A percentile compares a stretch with the other conserved stretches of the same genome.
These are phyloP conservation scores for Hypomontagnella submonticulosa DNA, from an alignment of 495 filamentous ascomycete species.

Conservation along the genomic window DNA sequence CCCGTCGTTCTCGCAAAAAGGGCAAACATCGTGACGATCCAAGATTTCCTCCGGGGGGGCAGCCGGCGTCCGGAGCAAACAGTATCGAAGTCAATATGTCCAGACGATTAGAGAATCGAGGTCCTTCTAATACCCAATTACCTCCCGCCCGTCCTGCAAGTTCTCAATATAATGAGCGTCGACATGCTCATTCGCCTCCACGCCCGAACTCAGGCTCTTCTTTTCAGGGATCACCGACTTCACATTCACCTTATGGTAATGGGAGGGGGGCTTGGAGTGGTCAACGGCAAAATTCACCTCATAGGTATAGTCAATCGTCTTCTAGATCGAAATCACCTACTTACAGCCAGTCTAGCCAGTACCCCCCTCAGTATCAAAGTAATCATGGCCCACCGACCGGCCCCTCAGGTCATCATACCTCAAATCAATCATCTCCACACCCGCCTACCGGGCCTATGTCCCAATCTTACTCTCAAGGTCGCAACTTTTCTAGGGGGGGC, in stretches of 20 bases:
- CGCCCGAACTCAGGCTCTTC: conserved; percentile 68
- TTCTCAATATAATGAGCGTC: conserved; percentile 52
- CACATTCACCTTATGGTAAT: conserved; percentile 72
- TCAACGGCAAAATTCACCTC: conserved; percentile 67
- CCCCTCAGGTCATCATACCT: conserved; percentile 58
- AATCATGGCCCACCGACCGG: conserved; percentile 64
- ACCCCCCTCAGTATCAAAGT: conserved; percentile 66
- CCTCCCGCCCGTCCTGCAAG: conserved; percentile 47
- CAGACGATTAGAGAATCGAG: conserved; percentile 53
- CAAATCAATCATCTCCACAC: conserved; percentile 62
- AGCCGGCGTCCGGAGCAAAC: conserved; percentile 58
- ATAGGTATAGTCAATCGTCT: conserved; percentile 62
- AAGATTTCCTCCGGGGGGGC: conserved; percentile 43
- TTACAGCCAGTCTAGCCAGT: conserved; percentile 60
- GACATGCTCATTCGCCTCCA: conserved; percentile 68
- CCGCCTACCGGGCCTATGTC: conserved; percentile 60
- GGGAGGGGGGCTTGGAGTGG: conserved; percentile 67
- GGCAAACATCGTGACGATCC: conserved; percentile 50
- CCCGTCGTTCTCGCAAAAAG: conserved; percentile 48
- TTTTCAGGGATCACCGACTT: conserved; percentile 74
- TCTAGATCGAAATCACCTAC: conserved; percentile 27
- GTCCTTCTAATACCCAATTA: conserved; percentile 50
- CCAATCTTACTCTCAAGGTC: conserved; percentile 64
- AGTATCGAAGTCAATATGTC: conserved; percentile 61
- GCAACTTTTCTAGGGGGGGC: conserved; percentile 61